Conservation (phyloP, 345 rosid species). For the Erysimum cheiranthoides region DNA sequence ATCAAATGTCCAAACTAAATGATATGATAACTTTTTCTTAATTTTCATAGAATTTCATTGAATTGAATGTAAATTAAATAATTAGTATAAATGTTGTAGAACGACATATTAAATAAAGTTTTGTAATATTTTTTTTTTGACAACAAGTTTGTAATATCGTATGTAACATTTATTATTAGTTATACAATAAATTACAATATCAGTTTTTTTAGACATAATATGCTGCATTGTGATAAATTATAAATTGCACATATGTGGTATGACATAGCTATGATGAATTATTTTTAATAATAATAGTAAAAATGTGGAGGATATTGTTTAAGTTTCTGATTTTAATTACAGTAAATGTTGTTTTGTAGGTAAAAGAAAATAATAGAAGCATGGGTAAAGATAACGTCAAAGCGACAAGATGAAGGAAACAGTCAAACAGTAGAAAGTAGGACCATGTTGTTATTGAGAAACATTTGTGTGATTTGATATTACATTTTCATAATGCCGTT, state of each 20-base stretch:
- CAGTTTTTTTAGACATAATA: neutral
- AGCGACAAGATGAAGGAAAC: constrained; percentile 48
- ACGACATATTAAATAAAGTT: neutral
- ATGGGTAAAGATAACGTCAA: constrained; percentile 40
- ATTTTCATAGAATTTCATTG: neutral
- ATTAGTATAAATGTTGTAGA: neutral
- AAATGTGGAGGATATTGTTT: neutral
- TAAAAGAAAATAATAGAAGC: constrained; percentile 28
- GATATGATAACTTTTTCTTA: neutral
- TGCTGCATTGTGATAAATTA: constrained; percentile 15
- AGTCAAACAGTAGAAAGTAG: constrained; percentile 41
- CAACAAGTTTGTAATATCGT: neutral
- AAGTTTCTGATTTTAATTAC: neutral
- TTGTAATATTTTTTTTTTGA: neutral
- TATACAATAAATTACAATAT: neutral
- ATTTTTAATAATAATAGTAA: neutral
- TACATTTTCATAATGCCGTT: constrained; percentile 44
- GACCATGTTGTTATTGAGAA: constrained; percentile 45
- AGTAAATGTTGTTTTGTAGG: neutral
- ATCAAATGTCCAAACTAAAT: constrained; percentile 11
- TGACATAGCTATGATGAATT: neutral
- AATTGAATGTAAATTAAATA: too few species aligned
- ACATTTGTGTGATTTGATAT: constrained; percentile 47
- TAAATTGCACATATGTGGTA: neutral
- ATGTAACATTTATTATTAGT: neutral